Base-by-base conservation (phyloP, 129 eudicot species). In the Centella asiatica region DNA sequence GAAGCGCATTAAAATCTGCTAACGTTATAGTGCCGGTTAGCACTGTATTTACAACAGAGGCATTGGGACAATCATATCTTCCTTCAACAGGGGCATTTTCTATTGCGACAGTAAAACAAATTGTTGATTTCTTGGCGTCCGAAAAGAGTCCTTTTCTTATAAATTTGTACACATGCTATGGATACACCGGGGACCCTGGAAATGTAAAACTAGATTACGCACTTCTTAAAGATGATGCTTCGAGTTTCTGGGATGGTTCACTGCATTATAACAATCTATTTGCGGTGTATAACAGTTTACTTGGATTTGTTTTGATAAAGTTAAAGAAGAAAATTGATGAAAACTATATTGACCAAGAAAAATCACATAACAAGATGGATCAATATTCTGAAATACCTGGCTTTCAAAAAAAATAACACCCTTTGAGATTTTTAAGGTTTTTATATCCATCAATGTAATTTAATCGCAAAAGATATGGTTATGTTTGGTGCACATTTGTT, bases 131-230 rank as follows among this genome's bases (percentile, higher is more conserved):
- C 33, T 51, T 81, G 27, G 25, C 31, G 2, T 53, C 31, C 27
- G 59, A 71, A 28, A 60, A 77, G 18, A 56, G 57, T 12, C 87
- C 78, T 1, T 45, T 77, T 61, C 57, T 81, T 2, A 68, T 77
- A 26, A 74, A 81, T 34, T 69, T 55, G 26, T 77, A 81, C 29
- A 80, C 87, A 6, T 80, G 68, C 56, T 71, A 62, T 59, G 75
- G 73, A 9, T 68, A 57, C 22, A 31, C 4, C 1, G 47, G 50
- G 1, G 55, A 58, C 34, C 67, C 84, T 36, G 29, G n/a, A 9
- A 39, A 50, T 0, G 26, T 76, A 0, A 58, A 66, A 6, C 47
- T 74, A 6, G 56, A 66, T 0, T 71, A 62, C 22, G 69, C 76
- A 2, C 48, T 71, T 22, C 63, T 71, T 5, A 9, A 71, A 5